phyloP scores from a whole-genome alignment of 768 basidiomycete genomes.

The Astraeus odoratus region DNA sequence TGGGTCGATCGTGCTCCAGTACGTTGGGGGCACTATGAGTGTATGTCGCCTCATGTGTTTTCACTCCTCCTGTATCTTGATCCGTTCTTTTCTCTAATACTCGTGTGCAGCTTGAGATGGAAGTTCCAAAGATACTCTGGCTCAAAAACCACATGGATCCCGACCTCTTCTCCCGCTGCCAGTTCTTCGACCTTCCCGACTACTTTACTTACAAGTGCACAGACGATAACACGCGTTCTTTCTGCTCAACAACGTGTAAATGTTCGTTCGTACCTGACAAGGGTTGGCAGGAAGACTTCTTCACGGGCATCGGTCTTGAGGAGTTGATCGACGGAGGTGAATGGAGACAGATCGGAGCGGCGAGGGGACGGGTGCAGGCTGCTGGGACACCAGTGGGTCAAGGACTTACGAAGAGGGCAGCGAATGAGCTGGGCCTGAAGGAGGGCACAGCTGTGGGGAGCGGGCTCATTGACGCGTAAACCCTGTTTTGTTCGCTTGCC shows the following conservation, averaged over 20 bases:
- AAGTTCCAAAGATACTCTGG: conserved; percentile 96
- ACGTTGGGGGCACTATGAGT: conserved; percentile 95
- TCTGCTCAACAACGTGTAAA: conserved; percentile 94
- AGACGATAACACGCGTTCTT: conserved; percentile 60
- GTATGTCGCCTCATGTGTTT: conserved; percentile 40
- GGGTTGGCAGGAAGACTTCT: conserved; percentile 91
- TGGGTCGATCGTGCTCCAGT: conserved; percentile 80
- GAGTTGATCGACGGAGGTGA: conserved; percentile 55
- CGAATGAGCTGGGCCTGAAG: conserved; percentile 75
- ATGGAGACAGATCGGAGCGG: conserved; percentile 70
- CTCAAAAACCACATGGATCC: conserved; percentile 82
- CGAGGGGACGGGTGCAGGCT: conserved; percentile 58
- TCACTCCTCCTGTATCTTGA: not conserved
- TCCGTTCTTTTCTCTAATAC: conserved; percentile 6
- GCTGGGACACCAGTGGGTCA: conserved; percentile 81
- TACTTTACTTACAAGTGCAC: conserved; percentile 94
- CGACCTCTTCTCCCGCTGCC: conserved; percentile 62
- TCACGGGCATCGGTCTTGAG: conserved; percentile 73
- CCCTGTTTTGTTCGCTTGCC: conserved; percentile 1
- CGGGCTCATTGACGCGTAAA: conserved; percentile 90
- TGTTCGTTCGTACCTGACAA: conserved; percentile 82
- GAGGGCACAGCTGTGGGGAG: conserved; percentile 92
- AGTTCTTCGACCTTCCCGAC: conserved; percentile 92
- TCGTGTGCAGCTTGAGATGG: conserved; percentile 81
- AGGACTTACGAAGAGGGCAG: conserved; percentile 73